Percentiles rank a stretch among this genome's conserved stretches.
Conservation (phyloP, 2,329 filamentous ascomycete genomes). For the Thielaviopsis euricoi region DNA sequence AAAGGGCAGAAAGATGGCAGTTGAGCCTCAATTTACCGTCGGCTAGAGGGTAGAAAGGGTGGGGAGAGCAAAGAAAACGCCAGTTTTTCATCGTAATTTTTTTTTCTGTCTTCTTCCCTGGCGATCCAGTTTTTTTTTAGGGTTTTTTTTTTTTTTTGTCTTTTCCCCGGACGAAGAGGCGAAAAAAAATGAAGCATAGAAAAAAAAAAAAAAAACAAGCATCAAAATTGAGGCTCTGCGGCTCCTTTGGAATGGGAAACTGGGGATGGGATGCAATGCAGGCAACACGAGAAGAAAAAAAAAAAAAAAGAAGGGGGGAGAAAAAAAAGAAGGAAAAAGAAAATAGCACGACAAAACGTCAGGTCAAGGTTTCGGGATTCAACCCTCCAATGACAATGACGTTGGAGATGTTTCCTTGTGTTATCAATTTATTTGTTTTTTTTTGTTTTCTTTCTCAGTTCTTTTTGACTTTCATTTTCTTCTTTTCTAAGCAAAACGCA, state of each 20-base stretch:
- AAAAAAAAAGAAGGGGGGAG: neutral
- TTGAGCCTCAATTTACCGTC: neutral
- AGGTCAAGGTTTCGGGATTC: too few species aligned
- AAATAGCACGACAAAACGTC: too few species aligned
- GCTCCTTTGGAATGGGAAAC: neutral
- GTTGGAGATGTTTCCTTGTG: too few species aligned
- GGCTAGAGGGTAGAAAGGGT: neutral
- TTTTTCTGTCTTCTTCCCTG: neutral
- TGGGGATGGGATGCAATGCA: neutral
- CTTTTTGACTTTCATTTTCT: too few species aligned
- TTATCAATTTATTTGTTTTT: neutral
- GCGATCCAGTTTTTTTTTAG: neutral
- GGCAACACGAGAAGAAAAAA: too few species aligned
- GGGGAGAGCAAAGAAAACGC: neutral
- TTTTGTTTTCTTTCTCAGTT: too few species aligned
- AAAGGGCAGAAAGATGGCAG: too few species aligned
- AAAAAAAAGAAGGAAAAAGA: too few species aligned
- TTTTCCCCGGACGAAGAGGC: neutral
- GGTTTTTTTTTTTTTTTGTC: neutral
- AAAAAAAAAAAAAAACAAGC: neutral
- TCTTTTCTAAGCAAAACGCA: too few species aligned
- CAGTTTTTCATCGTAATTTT: neutral
- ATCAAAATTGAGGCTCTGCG: conserved; percentile 4
- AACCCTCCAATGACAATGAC: too few species aligned
- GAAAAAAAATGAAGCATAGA: neutral